A percentile compares a stretch with the other conserved stretches of the same genome.
phyloP scores from a whole-genome alignment of 331 rosid species.

The Saraca asoca region DNA sequence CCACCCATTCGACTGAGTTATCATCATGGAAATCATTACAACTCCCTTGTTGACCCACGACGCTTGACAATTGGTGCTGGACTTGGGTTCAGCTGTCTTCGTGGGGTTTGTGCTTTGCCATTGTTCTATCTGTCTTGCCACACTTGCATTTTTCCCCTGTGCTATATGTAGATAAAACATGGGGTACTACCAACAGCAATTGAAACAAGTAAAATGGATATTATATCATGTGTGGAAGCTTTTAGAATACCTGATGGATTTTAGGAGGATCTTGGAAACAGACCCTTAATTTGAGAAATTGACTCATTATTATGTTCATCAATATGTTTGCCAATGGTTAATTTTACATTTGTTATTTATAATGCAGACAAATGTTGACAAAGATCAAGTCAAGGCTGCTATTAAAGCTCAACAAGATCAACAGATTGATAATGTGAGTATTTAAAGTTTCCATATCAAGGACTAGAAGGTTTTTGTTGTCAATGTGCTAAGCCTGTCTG shows the following conservation, averaged over 20 bases:
- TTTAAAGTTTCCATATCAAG: conserved; percentile 9
- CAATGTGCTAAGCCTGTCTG: neutral
- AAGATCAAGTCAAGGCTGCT: conserved; percentile 93
- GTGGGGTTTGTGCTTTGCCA: conserved; percentile 56
- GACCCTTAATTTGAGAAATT: conserved; percentile 3
- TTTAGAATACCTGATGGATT: conserved; percentile 1
- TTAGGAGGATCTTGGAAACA: neutral
- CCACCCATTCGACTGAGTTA: conserved; percentile 90
- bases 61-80: conserved; percentile 83
- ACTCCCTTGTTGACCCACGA: conserved; percentile 93
- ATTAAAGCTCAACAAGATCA: conserved; percentile 90
- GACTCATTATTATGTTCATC: neutral
- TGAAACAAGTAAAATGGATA: neutral
- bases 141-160: conserved; percentile 8
- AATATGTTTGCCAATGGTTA: conserved; percentile 30
- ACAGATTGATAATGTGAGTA: conserved; percentile 83
- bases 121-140: conserved; percentile 8
- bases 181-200: neutral
- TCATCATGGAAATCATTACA: conserved; percentile 95
- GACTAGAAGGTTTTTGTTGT: conserved; percentile 14
- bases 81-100: conserved; percentile 86
- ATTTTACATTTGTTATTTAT: conserved; percentile 32
- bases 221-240: neutral
- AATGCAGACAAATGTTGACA: conserved; percentile 80
- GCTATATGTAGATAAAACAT: neutral